Base-by-base conservation (phyloP, 768 basidiomycete genomes). In the Mycena latifolia region DNA sequence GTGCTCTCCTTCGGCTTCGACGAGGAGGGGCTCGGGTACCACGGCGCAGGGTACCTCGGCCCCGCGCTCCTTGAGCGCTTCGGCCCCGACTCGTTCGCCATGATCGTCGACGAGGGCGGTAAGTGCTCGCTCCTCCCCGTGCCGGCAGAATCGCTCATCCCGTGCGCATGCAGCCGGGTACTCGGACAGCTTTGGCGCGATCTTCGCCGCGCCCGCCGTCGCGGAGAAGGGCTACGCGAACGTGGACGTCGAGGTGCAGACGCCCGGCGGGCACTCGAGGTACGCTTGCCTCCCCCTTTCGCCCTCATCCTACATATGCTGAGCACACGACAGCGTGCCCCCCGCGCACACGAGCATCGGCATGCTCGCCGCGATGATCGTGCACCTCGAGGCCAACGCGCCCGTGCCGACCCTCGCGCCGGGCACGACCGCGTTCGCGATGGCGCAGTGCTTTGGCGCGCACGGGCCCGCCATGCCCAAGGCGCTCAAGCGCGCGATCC, bases 31-130 rank as follows among this genome's bases (percentile, higher is more conserved):
- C 68, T 74, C 48, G 81, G 80, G 27, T 45, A 43, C 43, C 74
- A 78, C 82, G 84, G 85, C 25, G 85, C 84, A 17, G 67, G 69
- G 43, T 67, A 70, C 1, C 72, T 86, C 39, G 74, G 74, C 0
- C 63, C 74, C 10, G 75, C 74, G 48, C 71, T 92, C 9, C 71
- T 83, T 47, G 63, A 79, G 10, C 80, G 80, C 35, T 91, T 88
- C 71, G 91, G 90, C 35, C 66, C 77, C 48, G 72, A 90, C 67
- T 81, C 84, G 14, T 84, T 89, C 66, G 82, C 87, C 0, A 79
- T 92, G 73, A 72, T 92, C 35, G 77, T 92, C 43, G 91, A 92
- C 69, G 91, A 92, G 74, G 91, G 91, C 28, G 22, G 63, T 69
- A n/a, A 1, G 67, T 60, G n/a, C n/a, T n/a, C n/a, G n/a, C n/a